A percentile compares a stretch with the other conserved stretches of the same genome.
phyloP scores from a whole-genome alignment of 768 basidiomycete species.

The Termitomyces sp. region DNA sequence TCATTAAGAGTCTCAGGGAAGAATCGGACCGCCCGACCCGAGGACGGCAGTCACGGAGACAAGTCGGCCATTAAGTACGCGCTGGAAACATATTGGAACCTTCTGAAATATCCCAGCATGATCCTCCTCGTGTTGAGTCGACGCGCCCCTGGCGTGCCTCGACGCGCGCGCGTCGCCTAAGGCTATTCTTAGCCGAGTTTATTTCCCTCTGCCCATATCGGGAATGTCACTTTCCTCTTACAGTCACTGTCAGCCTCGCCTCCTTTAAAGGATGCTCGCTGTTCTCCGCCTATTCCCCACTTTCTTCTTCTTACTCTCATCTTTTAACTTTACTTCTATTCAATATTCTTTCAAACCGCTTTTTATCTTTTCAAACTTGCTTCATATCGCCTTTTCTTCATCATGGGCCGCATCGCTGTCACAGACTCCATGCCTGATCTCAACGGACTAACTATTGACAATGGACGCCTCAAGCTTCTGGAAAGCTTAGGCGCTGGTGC shows the following conservation, averaged over 20 bases:
- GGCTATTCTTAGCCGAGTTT: neutral
- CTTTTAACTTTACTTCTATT: slow-evolving; percentile 8
- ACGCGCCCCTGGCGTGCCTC: neutral
- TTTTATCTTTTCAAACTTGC: slow-evolving; percentile 14
- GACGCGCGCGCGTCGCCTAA: neutral
- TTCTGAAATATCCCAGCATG: neutral
- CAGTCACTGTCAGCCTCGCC: slow-evolving; percentile 8
- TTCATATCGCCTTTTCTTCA: slow-evolving; percentile 17
- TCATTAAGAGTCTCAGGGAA: slow-evolving; percentile 1
- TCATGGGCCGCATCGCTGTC: slow-evolving; percentile 38
- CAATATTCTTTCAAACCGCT: slow-evolving; percentile 13
- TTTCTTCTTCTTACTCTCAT: slow-evolving; percentile 10
- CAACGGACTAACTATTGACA: slow-evolving; percentile 47
- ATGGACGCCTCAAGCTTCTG: slow-evolving; percentile 57
- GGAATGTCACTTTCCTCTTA: slow-evolving; percentile 6
- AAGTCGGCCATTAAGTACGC: neutral
- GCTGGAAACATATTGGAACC: neutral
- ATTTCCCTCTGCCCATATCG: neutral
- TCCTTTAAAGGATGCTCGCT: slow-evolving; percentile 8
- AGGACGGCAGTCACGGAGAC: slow-evolving; percentile 4
- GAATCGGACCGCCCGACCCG: slow-evolving; percentile 15
- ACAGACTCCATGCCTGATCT: slow-evolving; percentile 49
- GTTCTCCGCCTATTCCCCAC: neutral
- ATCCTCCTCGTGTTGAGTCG: neutral
- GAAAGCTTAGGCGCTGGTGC: slow-evolving; percentile 69